Base-by-base conservation (phyloP, 768 basidiomycete genomes). In the Termitomyces sp. region DNA sequence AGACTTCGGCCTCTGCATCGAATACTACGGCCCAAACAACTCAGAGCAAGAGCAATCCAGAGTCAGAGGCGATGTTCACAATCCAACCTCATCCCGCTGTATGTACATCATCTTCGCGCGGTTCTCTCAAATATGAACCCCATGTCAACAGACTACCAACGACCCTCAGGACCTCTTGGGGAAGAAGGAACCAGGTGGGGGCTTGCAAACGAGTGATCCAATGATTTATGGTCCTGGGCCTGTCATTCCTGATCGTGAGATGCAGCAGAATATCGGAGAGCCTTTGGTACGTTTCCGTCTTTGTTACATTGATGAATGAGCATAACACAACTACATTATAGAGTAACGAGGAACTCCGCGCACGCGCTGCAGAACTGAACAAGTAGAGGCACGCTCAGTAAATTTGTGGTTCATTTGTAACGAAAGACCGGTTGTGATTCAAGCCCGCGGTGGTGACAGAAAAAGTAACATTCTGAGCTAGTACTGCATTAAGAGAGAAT, bases 21-120 rank as follows among this genome's bases (percentile, higher is more conserved):
- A 56, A 51, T 25, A 46, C 52, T 2, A 44, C 37, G 16, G 49
- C 43, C 47, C 54, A 54, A 53, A 54, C 59, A 39, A 55, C 43
- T 57, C 57, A 49, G 53, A 61, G 32, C 5, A 14, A 32, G n/a
- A 10, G 48, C 23, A 53, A 57, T 7, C 41, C 61, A 27, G 60
- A 61, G 21, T 78, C 82, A 62, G 77, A 72, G 48, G 64, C 61
- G 1, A 57, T 45, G 8, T 85, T 78, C 67, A 70, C 68, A 47
- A 86, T 81, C 63, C 74, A 78, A 55, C 85, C 85, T 21, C 83
- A 86, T 64, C 85, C 84, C 48, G 84, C 84, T 61, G 83, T 84
- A 62, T 47, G 78, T 64, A 17, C n/a, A 46, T 39, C 11, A 17
- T 28, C 39, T 27, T 2, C 7, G 12, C 27, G 21, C n/a, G 5